Base-by-base conservation (phyloP, 345 rosid species). In the Hibiscus syriacus region DNA sequence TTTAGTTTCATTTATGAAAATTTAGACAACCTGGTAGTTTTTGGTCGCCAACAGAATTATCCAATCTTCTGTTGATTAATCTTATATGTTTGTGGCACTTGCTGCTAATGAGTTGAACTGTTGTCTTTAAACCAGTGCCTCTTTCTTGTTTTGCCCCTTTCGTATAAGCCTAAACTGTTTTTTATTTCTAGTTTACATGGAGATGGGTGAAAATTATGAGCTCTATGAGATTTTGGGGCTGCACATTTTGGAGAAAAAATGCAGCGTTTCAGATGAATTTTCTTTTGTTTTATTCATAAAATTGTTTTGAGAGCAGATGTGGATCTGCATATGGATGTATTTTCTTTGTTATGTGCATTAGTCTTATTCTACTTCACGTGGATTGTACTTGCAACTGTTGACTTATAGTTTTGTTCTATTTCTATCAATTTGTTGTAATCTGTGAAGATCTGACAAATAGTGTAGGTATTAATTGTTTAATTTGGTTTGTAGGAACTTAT, bases 401-500 rank as follows among this genome's bases (percentile, higher is more conserved):
- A 10, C 65, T 58, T 12, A 27, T 22, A 30, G 8, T 57, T 70
- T 11, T 25, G 9, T n/a, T 63, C 53, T 41, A 23, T 5, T 9
- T 9, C 55, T 39, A 22, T 61, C 10, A 16, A 45, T 19, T 26
- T 30, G 45, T 23, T 32, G 48, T 55, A 5, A 23, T 56, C 45
- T 61, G 27, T 41, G 26, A 27, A 34, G 9, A 49, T 75, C 41
- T 80, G 55, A 58, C 11, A 36, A 16, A 9, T 29, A 36, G 38
- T 54, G 7, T 61, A 54, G 34, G 36, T 49, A 32, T 57, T 71
- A 30, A 25, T 70, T 9, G 12, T 8, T 26, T 66, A 49, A 49
- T 72, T 69, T 77, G 74, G 60, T 61, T 25, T 70, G 34, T 73
- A 94, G 99, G 99, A 94, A 76, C 92, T 94, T 56, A 78, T 94